A percentile compares a stretch with the other conserved stretches of the same genome.
phyloP scores from a whole-genome alignment of 164 flowering plant species.

The Taxillus chinensis region DNA sequence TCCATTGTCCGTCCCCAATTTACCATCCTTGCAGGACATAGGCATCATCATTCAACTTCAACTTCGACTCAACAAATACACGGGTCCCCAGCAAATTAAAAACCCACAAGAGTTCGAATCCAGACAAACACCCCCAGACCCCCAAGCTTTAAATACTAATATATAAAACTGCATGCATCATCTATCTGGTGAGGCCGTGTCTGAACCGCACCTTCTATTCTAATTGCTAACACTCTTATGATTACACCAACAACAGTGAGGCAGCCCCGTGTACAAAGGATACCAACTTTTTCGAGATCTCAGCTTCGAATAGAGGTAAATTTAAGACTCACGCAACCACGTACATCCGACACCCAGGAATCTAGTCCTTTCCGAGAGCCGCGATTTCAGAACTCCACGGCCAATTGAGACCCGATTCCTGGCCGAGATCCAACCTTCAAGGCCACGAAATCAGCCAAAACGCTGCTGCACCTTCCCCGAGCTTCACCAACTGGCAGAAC shows the following conservation, averaged over 20 bases:
- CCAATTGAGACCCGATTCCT: too few species aligned
- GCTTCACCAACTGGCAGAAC: background rate
- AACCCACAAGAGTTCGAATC: too few species aligned
- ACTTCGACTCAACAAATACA: background rate
- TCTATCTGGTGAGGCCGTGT: too few species aligned
- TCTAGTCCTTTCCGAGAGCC: too few species aligned
- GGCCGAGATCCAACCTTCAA: too few species aligned
- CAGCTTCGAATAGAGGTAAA: constrained; percentile 14
- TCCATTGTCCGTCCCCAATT: constrained; percentile 60
- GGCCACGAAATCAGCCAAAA: background rate
- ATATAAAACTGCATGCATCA: too few species aligned
- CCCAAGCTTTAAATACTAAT: background rate
- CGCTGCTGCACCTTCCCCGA: background rate
- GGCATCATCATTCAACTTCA: constrained; percentile 31
- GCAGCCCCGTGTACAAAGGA: constrained; percentile 31
- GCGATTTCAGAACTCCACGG: too few species aligned
- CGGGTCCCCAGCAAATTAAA: constrained; percentile 5
- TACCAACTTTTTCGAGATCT: constrained; percentile 28
- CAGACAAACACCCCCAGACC: too few species aligned
- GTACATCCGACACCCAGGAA: too few species aligned
- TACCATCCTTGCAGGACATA: constrained; percentile 82
- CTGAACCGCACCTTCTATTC: too few species aligned
- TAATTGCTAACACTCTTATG: too few species aligned
- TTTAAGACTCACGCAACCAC: background rate
- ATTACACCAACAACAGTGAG: background rate